Conservation (phyloP, 2,329 filamentous ascomycete genomes). For the Ceratocystis variospora region DNA sequence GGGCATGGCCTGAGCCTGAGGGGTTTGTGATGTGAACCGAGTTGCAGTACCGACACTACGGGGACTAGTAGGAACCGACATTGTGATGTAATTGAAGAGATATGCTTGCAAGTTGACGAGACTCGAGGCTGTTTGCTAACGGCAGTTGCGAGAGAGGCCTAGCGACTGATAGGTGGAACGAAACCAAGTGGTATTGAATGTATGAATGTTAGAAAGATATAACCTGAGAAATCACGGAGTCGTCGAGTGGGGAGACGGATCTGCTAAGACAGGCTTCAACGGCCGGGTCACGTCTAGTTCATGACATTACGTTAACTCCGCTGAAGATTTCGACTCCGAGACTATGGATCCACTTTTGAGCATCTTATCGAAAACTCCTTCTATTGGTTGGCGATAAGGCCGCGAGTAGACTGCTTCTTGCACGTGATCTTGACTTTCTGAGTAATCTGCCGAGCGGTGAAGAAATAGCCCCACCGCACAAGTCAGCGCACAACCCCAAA, state of each 20-base stretch:
- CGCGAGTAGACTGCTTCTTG: not conserved
- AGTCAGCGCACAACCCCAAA: slow-evolving; percentile 16
- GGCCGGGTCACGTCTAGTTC: slow-evolving; percentile 8
- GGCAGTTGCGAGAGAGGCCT: not conserved
- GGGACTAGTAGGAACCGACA: slow-evolving; percentile 36
- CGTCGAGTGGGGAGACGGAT: not conserved
- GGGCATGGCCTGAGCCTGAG: slow-evolving; percentile 53
- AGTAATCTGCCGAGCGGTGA: slow-evolving; percentile 16
- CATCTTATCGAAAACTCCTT: slow-evolving; percentile 7
- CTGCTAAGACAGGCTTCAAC: slow-evolving; percentile 6
- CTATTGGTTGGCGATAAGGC: slow-evolving; percentile 17
- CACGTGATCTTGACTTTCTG: slow-evolving; percentile 16
- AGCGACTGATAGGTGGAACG: not conserved
- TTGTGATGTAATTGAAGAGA: slow-evolving; percentile 20
- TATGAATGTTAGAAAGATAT: not conserved
- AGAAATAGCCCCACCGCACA: slow-evolving; percentile 16
- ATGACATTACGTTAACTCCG: slow-evolving; percentile 13
- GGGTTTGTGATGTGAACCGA: slow-evolving; percentile 44
- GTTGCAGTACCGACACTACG: slow-evolving; percentile 68
- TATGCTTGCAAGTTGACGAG: not conserved
- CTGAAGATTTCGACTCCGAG: slow-evolving; percentile 11
- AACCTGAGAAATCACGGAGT: not conserved
- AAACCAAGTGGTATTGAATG: not conserved
- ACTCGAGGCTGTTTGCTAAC: not conserved
- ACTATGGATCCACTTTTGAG: slow-evolving; percentile 2